phyloP scores from a whole-genome alignment of 176 grass and related monocot genomes.

The Aegilops bicornis region DNA sequence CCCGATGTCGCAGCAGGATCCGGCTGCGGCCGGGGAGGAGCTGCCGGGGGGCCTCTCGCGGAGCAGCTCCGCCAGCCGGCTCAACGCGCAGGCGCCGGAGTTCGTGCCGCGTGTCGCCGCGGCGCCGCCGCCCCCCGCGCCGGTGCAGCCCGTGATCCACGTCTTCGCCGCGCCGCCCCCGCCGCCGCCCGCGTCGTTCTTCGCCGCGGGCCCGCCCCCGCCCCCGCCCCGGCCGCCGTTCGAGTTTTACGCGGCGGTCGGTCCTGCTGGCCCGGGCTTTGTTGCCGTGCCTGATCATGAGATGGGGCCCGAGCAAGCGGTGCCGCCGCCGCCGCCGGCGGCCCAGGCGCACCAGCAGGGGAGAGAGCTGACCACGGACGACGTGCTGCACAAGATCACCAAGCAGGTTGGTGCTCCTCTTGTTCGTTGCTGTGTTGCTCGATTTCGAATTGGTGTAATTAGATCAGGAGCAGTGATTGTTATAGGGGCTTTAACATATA shows the following conservation, averaged over 20 bases:
- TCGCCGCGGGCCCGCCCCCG: constrained; percentile 33
- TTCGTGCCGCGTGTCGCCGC: constrained; percentile 70
- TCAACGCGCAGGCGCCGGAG: constrained; percentile 87
- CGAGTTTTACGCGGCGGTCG: constrained; percentile 50
- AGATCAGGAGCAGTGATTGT: constrained; percentile 2
- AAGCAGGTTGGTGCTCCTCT: constrained; percentile 59
- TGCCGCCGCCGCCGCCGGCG: not conserved
- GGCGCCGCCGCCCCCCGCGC: not conserved
- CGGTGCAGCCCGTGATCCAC: constrained; percentile 41
- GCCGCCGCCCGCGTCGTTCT: constrained; percentile 46
- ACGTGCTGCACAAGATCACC: constrained; percentile 76
- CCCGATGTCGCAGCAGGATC: constrained; percentile 64
- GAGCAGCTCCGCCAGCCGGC: constrained; percentile 60
- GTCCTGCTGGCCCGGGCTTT: not conserved
- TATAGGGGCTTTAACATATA: too few relatives aligned
- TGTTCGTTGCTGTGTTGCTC: not conserved
- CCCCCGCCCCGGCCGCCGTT: constrained; percentile 54
- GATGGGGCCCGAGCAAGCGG: constrained; percentile 24
- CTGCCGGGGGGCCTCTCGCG: constrained; percentile 41
- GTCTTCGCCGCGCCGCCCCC: constrained; percentile 47
- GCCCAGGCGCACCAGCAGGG: constrained; percentile 23
- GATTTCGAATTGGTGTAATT: not conserved
- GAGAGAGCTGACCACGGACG: constrained; percentile 56
- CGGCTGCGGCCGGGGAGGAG: constrained; percentile 25
- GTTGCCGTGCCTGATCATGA: constrained; percentile 46